These are phyloP conservation scores for Austroboletus eburneus DNA, from an alignment of 768 basidiomycete genomes.

Conservation along the genomic window DNA sequence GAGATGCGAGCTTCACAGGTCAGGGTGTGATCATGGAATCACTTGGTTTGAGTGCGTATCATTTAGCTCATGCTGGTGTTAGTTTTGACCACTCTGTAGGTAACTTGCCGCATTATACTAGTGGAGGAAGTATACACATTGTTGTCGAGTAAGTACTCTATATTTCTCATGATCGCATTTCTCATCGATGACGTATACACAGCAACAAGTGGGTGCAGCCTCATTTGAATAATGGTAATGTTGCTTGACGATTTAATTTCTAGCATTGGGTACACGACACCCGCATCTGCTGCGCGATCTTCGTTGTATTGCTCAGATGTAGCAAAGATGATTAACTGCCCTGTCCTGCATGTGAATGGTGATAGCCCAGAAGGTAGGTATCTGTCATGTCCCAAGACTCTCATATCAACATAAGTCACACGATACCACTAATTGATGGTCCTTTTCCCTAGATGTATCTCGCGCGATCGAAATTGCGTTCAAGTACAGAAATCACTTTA, in stretches of 20 bases:
- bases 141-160: slow-evolving; percentile 73
- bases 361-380: slow-evolving; percentile 75
- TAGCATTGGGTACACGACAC: slow-evolving; percentile 92
- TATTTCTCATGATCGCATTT: neutral
- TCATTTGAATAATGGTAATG: neutral
- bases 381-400: neutral
- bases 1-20: slow-evolving; percentile 88
- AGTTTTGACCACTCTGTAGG: slow-evolving; percentile 37
- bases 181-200: neutral
- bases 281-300: slow-evolving; percentile 77
- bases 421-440: neutral
- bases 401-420: neutral
- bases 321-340: slow-evolving; percentile 87
- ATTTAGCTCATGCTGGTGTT: neutral
- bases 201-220: slow-evolving; percentile 53
- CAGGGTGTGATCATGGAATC: slow-evolving; percentile 90
- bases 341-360: slow-evolving; percentile 88
- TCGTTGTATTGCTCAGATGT: slow-evolving; percentile 85
- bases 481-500: slow-evolving; percentile 80
- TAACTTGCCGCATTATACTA: slow-evolving; percentile 87
- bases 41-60: slow-evolving; percentile 67
- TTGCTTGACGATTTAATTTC: slow-evolving; percentile 3
- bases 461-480: slow-evolving; percentile 87
- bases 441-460: slow-evolving; percentile 59
- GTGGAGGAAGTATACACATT: slow-evolving; percentile 85